phyloP scores from a whole-genome alignment of 495 filamentous ascomycete species.

The Bathelium albidoporum region DNA sequence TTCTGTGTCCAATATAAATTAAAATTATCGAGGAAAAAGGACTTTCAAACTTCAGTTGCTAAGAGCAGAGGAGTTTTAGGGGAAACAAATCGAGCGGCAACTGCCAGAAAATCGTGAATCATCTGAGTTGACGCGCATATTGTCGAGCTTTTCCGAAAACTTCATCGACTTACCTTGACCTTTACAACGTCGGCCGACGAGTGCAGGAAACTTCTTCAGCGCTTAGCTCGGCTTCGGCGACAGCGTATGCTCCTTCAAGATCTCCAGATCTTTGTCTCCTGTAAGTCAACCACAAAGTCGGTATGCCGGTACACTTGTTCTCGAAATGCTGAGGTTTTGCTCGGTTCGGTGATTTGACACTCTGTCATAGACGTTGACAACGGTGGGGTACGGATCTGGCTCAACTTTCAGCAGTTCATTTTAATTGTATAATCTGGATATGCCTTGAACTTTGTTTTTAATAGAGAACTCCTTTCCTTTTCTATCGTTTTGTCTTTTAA shows the following conservation, averaged over 20 bases:
- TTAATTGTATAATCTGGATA: conserved; percentile 2
- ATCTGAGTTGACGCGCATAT: too few relatives aligned
- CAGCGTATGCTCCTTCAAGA: neutral
- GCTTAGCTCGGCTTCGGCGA: neutral
- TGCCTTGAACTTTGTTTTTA: neutral
- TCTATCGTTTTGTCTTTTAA: conserved; percentile 2
- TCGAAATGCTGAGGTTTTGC: neutral
- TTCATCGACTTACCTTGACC: too few relatives aligned
- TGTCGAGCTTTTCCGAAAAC: too few relatives aligned
- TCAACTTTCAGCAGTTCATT: neutral
- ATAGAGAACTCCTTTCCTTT: neutral
- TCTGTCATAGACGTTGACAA: neutral
- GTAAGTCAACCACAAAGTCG: neutral
- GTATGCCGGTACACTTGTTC: neutral
- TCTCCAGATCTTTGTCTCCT: neutral
- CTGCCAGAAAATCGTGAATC: too few relatives aligned
- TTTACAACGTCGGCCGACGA: too few relatives aligned
- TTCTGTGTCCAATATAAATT: too few relatives aligned
- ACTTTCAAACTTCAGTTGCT: too few relatives aligned
- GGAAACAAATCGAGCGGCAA: too few relatives aligned
- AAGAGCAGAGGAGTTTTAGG: too few relatives aligned
- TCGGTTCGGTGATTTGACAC: neutral
- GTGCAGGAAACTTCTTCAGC: too few relatives aligned
- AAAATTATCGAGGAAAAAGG: too few relatives aligned
- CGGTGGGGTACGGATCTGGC: neutral